A percentile compares a stretch with the other conserved stretches of the same genome.
These are phyloP conservation scores for Isatis tinctoria DNA, from an alignment of 345 rosid species.

Conservation along the genomic window DNA sequence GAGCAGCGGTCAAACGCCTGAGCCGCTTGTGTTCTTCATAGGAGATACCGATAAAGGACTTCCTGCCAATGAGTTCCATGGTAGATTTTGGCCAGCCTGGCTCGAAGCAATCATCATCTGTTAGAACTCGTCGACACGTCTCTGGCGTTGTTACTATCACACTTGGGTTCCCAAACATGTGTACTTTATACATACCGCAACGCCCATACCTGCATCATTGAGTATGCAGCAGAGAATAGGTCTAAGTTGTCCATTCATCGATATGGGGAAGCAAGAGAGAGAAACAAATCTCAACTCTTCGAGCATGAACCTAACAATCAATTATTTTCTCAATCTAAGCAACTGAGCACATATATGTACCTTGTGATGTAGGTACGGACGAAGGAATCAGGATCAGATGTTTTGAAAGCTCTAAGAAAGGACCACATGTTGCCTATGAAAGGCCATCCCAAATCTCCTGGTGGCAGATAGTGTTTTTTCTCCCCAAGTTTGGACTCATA, in stretches of 20 bases:
- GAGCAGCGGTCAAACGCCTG: conserved; percentile 66
- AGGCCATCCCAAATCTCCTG: conserved; percentile 91
- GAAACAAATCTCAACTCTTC: not conserved
- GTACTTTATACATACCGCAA: conserved; percentile 64
- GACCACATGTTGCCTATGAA: conserved; percentile 83
- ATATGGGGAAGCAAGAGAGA: not conserved
- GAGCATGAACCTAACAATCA: not conserved
- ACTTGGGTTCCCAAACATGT: conserved; percentile 84
- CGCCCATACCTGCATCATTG: conserved; percentile 52
- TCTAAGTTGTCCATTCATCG: not conserved
- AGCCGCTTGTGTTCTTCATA: conserved; percentile 85
- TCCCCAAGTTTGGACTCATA: conserved; percentile 58
- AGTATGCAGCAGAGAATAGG: not conserved
- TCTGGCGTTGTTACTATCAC: conserved; percentile 73
- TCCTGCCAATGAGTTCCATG: conserved; percentile 60
- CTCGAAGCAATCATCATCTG: conserved; percentile 62
- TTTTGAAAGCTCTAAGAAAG: conserved; percentile 76
- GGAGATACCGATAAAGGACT: conserved; percentile 69
- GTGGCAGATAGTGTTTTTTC: conserved; percentile 49
- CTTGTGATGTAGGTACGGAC: conserved; percentile 35
- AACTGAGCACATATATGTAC: conserved; percentile 26
- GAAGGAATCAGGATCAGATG: conserved; percentile 71
- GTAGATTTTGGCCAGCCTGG: conserved; percentile 86
- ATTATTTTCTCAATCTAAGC: not conserved
- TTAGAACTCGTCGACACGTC: conserved; percentile 54